Evolutionary conservation across 345 rosid species (phyloP).

Genomic region (Gossypium sturtianum): DNA sequence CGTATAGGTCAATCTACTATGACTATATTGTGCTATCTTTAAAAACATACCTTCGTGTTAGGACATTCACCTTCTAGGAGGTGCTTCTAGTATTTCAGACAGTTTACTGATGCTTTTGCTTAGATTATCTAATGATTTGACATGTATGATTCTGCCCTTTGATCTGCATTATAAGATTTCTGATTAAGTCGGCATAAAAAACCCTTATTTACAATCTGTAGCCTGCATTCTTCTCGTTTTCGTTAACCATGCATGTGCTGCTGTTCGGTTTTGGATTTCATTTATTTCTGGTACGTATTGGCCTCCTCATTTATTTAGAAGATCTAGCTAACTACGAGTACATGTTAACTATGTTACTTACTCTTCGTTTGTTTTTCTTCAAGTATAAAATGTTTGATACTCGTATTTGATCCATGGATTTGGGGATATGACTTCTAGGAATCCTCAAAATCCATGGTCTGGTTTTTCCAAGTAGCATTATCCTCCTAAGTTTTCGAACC

Average conservation of each 20-base stretch:
- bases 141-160: not conserved
- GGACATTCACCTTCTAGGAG: conserved; percentile 1
- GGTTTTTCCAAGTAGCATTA: no score
- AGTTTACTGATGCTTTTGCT: not conserved
- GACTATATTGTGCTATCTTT: not conserved
- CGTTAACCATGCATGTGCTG: no score
- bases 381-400: no score
- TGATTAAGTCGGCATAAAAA: not conserved
- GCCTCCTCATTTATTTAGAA: not conserved
- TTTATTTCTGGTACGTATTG: not conserved
- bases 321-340: no score
- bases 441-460: no score
- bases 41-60: conserved; percentile 8
- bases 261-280: not conserved
- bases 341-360: no score
- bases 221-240: not conserved
- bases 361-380: no score
- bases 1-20: not conserved
- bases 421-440: no score
- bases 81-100: conserved; percentile 1
- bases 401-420: no score
- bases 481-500: no score
- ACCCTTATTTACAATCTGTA: not conserved
- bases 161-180: not conserved
- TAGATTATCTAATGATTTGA: not conserved